phyloP scores from a whole-genome alignment of 805 yeast genomes.

The Wickerhamiella australiensis region DNA sequence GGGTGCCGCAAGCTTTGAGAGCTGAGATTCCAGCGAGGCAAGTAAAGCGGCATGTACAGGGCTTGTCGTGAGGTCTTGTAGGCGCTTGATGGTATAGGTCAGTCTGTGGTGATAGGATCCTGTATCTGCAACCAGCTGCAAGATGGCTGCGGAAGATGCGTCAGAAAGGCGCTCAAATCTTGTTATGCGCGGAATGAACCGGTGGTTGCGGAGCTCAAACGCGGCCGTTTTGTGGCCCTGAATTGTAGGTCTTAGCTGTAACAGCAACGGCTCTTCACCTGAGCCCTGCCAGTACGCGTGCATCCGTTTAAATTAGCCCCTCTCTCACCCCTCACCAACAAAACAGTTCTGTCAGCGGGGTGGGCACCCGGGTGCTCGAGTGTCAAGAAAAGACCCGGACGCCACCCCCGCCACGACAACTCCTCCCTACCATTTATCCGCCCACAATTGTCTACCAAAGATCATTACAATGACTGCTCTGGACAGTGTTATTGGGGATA shows the following conservation, averaged over 20 bases:
- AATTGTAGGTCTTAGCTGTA: background rate
- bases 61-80: background rate
- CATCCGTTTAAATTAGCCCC: background rate
- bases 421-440: background rate
- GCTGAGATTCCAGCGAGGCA: conserved; percentile 9
- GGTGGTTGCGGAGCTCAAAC: background rate
- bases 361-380: background rate
- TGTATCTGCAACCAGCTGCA: conserved; percentile 1
- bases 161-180: background rate
- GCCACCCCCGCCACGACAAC: background rate
- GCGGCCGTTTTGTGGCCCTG: background rate
- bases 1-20: background rate
- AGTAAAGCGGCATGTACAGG: conserved; percentile 12
- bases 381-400: background rate
- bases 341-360: background rate
- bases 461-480: background rate
- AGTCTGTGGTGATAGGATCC: conserved; percentile 14
- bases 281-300: background rate
- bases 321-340: background rate
- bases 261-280: background rate
- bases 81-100: conserved; percentile 6
- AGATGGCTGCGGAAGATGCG: background rate
- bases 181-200: background rate
- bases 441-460: background rate
- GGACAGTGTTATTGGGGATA: conserved; percentile 4